Percentiles rank a stretch among this genome's conserved stretches.
Conservation (phyloP, 495 filamentous ascomycete species). For the Xylaria curta region DNA sequence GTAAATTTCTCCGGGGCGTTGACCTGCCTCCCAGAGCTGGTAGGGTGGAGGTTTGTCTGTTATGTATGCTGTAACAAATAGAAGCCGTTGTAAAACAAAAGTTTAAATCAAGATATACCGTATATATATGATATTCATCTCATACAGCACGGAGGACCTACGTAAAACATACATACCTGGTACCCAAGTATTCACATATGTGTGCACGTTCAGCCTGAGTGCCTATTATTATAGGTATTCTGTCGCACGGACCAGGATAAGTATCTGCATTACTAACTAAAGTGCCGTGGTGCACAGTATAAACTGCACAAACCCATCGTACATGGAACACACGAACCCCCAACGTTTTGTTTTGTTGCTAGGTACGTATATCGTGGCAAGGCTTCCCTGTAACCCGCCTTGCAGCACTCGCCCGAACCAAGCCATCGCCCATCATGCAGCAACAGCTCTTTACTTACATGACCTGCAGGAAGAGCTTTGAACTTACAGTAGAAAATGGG, state of each 20-base stretch:
- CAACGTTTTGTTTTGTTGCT: neutral
- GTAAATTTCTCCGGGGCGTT: no score
- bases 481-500: neutral
- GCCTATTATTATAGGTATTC: neutral
- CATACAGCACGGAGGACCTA: no score
- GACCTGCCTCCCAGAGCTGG: no score
- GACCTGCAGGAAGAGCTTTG: slow-evolving; percentile 12
- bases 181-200: no score
- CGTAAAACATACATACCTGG: no score
- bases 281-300: neutral
- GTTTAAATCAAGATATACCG: no score
- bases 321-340: slow-evolving; percentile 2
- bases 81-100: no score
- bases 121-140: no score
- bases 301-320: neutral
- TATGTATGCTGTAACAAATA: no score
- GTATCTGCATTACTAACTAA: neutral
- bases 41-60: no score
- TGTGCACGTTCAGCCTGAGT: no score
- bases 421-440: slow-evolving; percentile 17
- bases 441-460: slow-evolving; percentile 4
- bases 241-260: neutral
- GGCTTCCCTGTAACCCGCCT: neutral
- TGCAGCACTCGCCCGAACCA: slow-evolving; percentile 20
- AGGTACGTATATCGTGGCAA: neutral